These are phyloP conservation scores for Amanita exitialis DNA, from an alignment of 768 basidiomycete species.

Conservation along the genomic window DNA sequence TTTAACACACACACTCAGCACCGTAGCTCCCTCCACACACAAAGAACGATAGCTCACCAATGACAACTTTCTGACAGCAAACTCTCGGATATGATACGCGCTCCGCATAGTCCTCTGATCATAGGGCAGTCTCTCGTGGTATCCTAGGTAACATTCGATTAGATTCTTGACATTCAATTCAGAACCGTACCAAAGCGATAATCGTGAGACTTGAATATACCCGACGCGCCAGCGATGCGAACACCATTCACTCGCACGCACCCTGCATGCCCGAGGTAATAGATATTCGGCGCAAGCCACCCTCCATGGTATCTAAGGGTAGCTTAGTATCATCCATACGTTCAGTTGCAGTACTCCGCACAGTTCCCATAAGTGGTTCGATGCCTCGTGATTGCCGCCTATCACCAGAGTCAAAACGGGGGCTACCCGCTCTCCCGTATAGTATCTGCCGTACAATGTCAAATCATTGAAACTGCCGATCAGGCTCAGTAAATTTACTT, in stretches of 20 bases:
- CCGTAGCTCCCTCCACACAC: background rate
- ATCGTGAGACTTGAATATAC: conserved; percentile 79
- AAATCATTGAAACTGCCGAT: background rate
- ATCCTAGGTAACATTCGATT: conserved; percentile 32
- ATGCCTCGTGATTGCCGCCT: conserved; percentile 97
- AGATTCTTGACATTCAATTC: background rate
- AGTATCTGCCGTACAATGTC: conserved; percentile 50
- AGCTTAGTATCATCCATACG: background rate
- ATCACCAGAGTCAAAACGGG: conserved; percentile 89
- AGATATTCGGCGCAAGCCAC: conserved; percentile 95
- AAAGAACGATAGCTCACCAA: conserved; percentile 32
- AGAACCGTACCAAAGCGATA: conserved; percentile 48
- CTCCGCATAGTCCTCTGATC: conserved; percentile 62
- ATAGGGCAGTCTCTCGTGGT: conserved; percentile 80
- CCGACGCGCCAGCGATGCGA: conserved; percentile 83
- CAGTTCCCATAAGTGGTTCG: conserved; percentile 96
- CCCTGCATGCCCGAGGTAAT: conserved; percentile 89
- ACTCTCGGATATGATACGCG: conserved; percentile 87
- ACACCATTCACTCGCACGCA: conserved; percentile 82
- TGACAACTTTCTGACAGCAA: conserved; percentile 69
- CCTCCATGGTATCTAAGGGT: conserved; percentile 80
- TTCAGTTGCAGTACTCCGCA: conserved; percentile 26
- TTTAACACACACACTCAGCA: conserved; percentile 17
- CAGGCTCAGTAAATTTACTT: conserved; percentile 33
- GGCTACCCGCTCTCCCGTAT: conserved; percentile 72